Evolutionary conservation across 2,329 filamentous ascomycete species (phyloP), one percentile per base, ranked within the genome.

Genomic region (Canariomyces notabilis): DNA sequence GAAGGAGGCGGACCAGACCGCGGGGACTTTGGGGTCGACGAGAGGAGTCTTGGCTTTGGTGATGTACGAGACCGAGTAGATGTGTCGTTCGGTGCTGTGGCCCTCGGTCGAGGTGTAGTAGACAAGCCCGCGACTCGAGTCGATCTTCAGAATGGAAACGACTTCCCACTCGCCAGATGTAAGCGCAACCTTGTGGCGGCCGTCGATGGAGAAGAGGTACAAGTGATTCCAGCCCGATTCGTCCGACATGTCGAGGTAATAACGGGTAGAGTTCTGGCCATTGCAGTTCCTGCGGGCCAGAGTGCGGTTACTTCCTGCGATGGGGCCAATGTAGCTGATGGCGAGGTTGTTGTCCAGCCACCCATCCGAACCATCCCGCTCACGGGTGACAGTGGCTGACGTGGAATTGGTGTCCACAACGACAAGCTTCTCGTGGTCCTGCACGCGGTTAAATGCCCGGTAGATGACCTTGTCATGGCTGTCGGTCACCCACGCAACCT

Each of bases 91-190:
- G 1, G 81, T 85, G 49, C 76, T 80, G 66, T 86, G 80, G 35
- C 71, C 73, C 56, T 83, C 76, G 0, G 81, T 83, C 1, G 82
- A 83, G 2, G 74, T 72, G 65, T 78, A 87, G 67, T 85, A 85
- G 42, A 86, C 64, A 6, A 83, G 63, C 20, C 74, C 69, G 6
- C 72, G 73, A 32, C 66, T 59, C 1, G 68, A 69, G 57, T 87
- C 80, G 39, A 86, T 70, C 55, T 81, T 77, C 29, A 80, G 63
- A 37, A 86, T 75, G 0, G 68, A 56, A 0, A 69, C 67, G 2
- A 86, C 82, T 57, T 87, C 83, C 79, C 80, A 87, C 15, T 83
- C 69, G 3, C 82, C 82, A 2, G 69, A 67, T 0, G 82, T 86
- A n/a, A 86, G 69, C 2, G 78, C 68, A 3, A 76, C 73, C 2